Percentiles rank a stretch among this genome's conserved stretches.
Evolutionary conservation across 768 basidiomycete species (phyloP).

Genomic region (Cytidiella melzeri): DNA sequence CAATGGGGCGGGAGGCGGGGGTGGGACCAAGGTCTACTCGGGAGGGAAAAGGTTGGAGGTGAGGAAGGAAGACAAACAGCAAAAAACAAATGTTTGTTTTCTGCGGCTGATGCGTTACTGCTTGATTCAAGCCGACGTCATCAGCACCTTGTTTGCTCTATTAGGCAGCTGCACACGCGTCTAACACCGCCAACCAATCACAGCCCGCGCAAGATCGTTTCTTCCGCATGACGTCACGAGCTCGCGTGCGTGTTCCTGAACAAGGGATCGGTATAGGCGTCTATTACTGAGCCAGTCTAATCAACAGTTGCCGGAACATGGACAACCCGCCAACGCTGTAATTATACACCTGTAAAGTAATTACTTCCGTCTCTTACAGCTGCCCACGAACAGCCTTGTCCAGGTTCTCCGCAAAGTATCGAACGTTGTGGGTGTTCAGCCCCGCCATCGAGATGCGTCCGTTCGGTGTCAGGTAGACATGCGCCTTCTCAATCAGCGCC

Average conservation of each 20-base stretch:
- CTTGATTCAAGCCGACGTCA: conserved; percentile 10
- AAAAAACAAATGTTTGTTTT: conserved; percentile 3
- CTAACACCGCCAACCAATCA: conserved; percentile 4
- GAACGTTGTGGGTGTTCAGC: conserved; percentile 73
- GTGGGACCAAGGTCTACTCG: conserved; percentile 28
- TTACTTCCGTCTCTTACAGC: conserved; percentile 25
- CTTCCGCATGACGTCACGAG: conserved; percentile 11
- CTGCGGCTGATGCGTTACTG: conserved; percentile 6
- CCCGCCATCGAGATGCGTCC: conserved; percentile 96
- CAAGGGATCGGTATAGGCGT: too few species aligned
- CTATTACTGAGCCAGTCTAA: too few species aligned
- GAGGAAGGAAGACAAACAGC: conserved; percentile 1
- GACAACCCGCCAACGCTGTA: too few species aligned
- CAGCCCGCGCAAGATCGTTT: conserved; percentile 1
- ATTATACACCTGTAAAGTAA: too few species aligned
- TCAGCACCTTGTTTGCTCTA: conserved; percentile 5
- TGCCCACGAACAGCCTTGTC: conserved; percentile 59
- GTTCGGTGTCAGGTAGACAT: conserved; percentile 82
- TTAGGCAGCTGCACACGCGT: conserved; percentile 2
- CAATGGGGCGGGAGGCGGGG: conserved; percentile 30
- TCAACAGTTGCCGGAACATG: too few species aligned
- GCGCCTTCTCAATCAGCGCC: conserved; percentile 61
- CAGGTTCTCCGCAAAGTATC: conserved; percentile 64
- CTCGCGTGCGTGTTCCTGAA: conserved; percentile 9
- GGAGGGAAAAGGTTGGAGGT: conserved; percentile 18